These are phyloP conservation scores for Nakataea oryzae DNA, from an alignment of 2,329 filamentous ascomycete genomes.

Conservation along the genomic window DNA sequence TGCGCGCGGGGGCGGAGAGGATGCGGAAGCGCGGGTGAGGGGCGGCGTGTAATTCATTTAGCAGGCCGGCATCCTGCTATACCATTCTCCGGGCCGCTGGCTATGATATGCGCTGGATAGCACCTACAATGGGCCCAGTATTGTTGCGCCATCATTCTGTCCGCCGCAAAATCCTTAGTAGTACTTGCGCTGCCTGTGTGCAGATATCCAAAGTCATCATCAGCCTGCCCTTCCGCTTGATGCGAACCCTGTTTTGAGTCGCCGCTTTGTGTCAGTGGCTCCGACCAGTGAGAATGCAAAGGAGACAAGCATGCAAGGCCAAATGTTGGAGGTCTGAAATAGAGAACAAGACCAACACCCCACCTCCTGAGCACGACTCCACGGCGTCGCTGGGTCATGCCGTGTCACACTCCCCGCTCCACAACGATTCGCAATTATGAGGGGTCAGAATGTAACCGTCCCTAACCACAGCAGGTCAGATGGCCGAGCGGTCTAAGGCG, in stretches of 20 bases:
- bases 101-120: too few relatives aligned
- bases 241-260: not conserved
- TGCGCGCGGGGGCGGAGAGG: not conserved
- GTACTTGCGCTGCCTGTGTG: too few relatives aligned
- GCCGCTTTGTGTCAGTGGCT: not conserved
- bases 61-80: too few relatives aligned
- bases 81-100: too few relatives aligned
- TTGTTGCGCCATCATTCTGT: too few relatives aligned
- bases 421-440: not conserved
- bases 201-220: not conserved
- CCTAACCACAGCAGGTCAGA: not conserved
- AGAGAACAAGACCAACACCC: not conserved
- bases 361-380: too few relatives aligned
- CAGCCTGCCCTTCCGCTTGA: not conserved
- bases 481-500: not conserved
- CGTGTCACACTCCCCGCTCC: not conserved
- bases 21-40: too few relatives aligned
- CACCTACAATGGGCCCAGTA: too few relatives aligned
- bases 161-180: too few relatives aligned
- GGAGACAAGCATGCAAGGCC: not conserved
- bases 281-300: not conserved
- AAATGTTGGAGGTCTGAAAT: not conserved
- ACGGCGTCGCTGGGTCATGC: not conserved
- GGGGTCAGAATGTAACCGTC: fast-evolving
- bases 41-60: not conserved